Base-by-base conservation (phyloP, 225 moss, liverwort and hornwort species). In the Thuidium tamariscinum region DNA sequence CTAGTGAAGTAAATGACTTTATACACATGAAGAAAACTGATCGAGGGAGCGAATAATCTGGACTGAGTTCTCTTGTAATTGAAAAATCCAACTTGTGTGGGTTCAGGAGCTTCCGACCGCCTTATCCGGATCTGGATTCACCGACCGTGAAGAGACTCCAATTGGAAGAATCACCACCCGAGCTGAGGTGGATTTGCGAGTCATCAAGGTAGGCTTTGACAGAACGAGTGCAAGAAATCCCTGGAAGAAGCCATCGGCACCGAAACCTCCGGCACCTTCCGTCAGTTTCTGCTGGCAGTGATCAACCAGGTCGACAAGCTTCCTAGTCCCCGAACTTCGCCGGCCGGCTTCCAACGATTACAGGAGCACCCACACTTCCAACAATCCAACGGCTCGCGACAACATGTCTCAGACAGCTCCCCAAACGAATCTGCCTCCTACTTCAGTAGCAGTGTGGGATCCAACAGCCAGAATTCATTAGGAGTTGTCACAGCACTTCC, bases 171-270 rank as follows among this genome's bases (percentile, higher is more conserved):
- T 93, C 67, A 92, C 86, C 8, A 87, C 90, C 4, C 87, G 90
- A 39, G 81, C 90, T 2, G 93, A 93, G 22, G 78, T 90, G 48
- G 93, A 93, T 69, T 84, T 93, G 88, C 89, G 89, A 16, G 13
- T 57, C 5, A 67, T 93, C 74, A 93, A 93, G 83, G 26, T 84
- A 10, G 93, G 92, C 79, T 92, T 90, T 67, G n/a, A n/a, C 30
- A 27, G 68, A 89, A 84, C 39, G 90, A 93, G 87, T 75, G 78
- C 74, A 92, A 90, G 71, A 86, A 44, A 69, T 17, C 89, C 12
- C 65, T 93, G 42, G 92, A 90, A 19, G 90, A 89, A 1, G 68
- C 74, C 79, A 78, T 93, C 51, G 8, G 77, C 17, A 37, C 22
- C 22, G 68, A 74, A 32, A 87, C 88, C 2, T 37, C 32, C 3